Percentiles rank a stretch among this genome's conserved stretches.
phyloP scores from a whole-genome alignment of 1,284 basidiomycete genomes.

The Anthracocystis setariae region DNA sequence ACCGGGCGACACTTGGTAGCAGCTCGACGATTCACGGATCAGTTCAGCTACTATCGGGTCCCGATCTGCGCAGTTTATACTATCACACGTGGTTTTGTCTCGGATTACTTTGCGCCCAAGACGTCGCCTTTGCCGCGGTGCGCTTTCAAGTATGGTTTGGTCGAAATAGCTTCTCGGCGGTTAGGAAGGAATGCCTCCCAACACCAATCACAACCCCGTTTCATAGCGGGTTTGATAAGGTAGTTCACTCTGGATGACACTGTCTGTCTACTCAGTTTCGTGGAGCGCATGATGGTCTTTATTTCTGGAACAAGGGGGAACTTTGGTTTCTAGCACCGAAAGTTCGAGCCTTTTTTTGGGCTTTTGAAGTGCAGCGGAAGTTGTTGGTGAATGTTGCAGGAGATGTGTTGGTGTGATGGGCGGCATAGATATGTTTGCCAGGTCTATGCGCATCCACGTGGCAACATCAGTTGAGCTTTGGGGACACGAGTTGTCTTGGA shows the following conservation, averaged over 20 bases:
- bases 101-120: not conserved
- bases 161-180: slow-evolving; percentile 31
- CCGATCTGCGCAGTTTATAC: not conserved
- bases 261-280: not conserved
- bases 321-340: not conserved
- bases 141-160: slow-evolving; percentile 1
- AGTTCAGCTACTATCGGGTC: not conserved
- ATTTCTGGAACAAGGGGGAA: not conserved
- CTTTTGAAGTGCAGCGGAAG: not conserved
- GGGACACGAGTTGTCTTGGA: not conserved
- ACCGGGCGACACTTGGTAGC: slow-evolving; percentile 13
- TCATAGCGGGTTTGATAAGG: not conserved
- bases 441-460: too few species aligned
- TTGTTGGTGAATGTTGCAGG: not conserved
- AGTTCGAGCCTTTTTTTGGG: not conserved
- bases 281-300: not conserved
- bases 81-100: not conserved
- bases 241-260: too few species aligned
- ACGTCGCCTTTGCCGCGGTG: not conserved
- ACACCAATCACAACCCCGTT: not conserved
- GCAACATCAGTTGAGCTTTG: not conserved
- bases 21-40: not conserved
- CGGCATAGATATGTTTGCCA: too few species aligned
- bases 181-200: slow-evolving; percentile 13
- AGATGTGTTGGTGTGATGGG: not conserved